Conservation (phyloP, 495 filamentous ascomycete species). For the Trichocladium uniseriatum region DNA sequence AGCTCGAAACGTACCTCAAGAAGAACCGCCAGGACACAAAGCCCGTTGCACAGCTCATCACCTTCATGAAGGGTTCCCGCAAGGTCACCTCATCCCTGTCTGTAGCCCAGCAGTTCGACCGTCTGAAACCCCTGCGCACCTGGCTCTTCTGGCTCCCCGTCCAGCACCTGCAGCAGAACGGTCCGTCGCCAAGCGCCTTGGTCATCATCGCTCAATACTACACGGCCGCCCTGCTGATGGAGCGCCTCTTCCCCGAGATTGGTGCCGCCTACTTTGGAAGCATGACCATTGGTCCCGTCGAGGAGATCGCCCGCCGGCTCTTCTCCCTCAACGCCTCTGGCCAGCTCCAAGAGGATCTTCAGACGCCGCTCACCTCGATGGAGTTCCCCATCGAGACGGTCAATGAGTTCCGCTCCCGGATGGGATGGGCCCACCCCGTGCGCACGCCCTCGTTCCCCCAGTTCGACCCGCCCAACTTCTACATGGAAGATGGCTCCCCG, state of each 20-base stretch:
- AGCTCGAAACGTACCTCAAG: slow-evolving; percentile 59
- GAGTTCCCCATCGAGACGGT: slow-evolving; percentile 55
- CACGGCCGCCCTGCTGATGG: slow-evolving; percentile 73
- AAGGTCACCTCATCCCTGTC: slow-evolving; percentile 62
- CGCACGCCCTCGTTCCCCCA: slow-evolving; percentile 46
- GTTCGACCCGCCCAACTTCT: slow-evolving; percentile 39
- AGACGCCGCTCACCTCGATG: slow-evolving; percentile 49
- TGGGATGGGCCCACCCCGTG: slow-evolving; percentile 50
- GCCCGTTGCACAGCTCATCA: slow-evolving; percentile 66
- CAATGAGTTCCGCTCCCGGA: slow-evolving; percentile 48
- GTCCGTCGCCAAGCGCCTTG: slow-evolving; percentile 54
- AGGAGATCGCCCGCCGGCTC: slow-evolving; percentile 63
- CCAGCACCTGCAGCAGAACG: slow-evolving; percentile 49
- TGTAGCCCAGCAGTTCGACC: slow-evolving; percentile 74
- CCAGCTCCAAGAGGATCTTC: slow-evolving; percentile 34
- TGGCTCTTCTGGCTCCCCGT: slow-evolving; percentile 96
- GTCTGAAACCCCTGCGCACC: slow-evolving; percentile 71
- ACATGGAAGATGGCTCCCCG: slow-evolving; percentile 31
- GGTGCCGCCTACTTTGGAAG: slow-evolving; percentile 80
- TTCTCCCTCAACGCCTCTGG: slow-evolving; percentile 39
- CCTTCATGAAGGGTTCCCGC: slow-evolving; percentile 71
- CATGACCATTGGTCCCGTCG: slow-evolving; percentile 62
- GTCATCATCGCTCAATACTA: slow-evolving; percentile 88
- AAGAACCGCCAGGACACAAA: slow-evolving; percentile 65
- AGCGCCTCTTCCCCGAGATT: slow-evolving; percentile 83